Base-by-base conservation (phyloP, 176 grass and related monocot genomes). In the Pontederia crassipes region DNA sequence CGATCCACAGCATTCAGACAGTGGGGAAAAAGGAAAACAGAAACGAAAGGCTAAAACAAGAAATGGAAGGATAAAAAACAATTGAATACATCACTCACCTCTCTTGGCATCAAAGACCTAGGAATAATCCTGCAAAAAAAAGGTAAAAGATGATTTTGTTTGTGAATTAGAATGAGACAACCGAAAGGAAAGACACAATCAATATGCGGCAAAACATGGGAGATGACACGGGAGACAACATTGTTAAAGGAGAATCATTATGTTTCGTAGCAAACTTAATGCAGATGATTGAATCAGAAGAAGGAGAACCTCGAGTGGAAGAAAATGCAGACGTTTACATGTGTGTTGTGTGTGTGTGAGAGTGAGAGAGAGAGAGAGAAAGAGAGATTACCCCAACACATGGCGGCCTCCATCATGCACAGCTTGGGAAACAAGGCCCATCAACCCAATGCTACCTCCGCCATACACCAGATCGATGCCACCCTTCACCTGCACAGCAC, bases 381-480 rank as follows among this genome's bases (percentile, higher is more conserved):
- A 7, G 66, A 18, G 35, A 46, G 64, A 73, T 45, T 65, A 96
- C 92, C 92, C 92, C 69, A 96, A 82, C 40, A 96, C 92, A 85
- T 96, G 92, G 72, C 92, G 86, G 13, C 92, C 92, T 69, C 92
- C 92, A 67, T 96, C 86, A 80, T 90, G 92, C 69, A 96, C 92
- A 57, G 92, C 92, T 71, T 90, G 92, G 61, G 83, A 96, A 70
- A 96, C 81, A 35, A 96, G 58, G 8, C 92, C 92, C 92, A 96
- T 96, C 73, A 96, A 83, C 55, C 92, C 92, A 40, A 96, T 90
- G 81, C 86, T 90, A 35, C 92, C 87, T 54, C 92, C 92, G 13
- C 92, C 92, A 57, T 96, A 96, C 69, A 96, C 92, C 75, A 96
- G 67, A 79, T 96, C 92, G 66, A 96, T 96, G 69, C 87, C 92